Percentiles rank a stretch among this genome's conserved stretches.
Conservation (phyloP, 2,329 filamentous ascomycete species). For the Pseudocercospora cruenta region DNA sequence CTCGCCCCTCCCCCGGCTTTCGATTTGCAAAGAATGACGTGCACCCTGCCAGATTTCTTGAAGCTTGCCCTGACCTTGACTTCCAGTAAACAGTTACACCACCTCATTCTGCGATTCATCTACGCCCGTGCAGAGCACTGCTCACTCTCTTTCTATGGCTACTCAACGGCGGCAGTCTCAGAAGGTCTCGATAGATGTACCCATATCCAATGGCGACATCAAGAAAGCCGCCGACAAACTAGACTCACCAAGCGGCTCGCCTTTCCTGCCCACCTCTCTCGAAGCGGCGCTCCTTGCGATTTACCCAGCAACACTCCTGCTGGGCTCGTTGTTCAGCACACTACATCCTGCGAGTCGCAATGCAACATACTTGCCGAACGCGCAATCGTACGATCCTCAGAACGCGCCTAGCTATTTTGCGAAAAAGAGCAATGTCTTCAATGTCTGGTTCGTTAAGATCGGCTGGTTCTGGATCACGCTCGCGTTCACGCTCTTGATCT, state of each 20-base stretch:
- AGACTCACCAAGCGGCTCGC: slow-evolving; percentile 43
- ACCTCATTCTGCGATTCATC: not conserved
- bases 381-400: slow-evolving; percentile 65
- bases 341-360: slow-evolving; percentile 75
- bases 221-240: slow-evolving; percentile 12
- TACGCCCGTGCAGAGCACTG: not conserved
- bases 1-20: not conserved
- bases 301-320: slow-evolving; percentile 77
- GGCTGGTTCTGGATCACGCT: slow-evolving; percentile 90
- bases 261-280: slow-evolving; percentile 70
- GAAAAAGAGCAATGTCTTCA: slow-evolving; percentile 89
- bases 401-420: slow-evolving; percentile 84
- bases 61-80: not conserved
- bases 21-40: not conserved
- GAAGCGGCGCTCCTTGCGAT: slow-evolving; percentile 67
- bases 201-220: slow-evolving; percentile 1
- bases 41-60: not conserved
- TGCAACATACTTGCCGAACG: slow-evolving; percentile 62
- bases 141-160: not conserved
- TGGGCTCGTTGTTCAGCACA: slow-evolving; percentile 79
- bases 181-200: slow-evolving; percentile 1
- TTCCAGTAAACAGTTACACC: not conserved
- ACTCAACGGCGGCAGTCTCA: slow-evolving; percentile 4
- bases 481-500: slow-evolving; percentile 71
- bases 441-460: slow-evolving; percentile 89